These are phyloP conservation scores for Paecilomyces formosus DNA, from an alignment of 2,329 filamentous ascomycete genomes.

Conservation along the genomic window DNA sequence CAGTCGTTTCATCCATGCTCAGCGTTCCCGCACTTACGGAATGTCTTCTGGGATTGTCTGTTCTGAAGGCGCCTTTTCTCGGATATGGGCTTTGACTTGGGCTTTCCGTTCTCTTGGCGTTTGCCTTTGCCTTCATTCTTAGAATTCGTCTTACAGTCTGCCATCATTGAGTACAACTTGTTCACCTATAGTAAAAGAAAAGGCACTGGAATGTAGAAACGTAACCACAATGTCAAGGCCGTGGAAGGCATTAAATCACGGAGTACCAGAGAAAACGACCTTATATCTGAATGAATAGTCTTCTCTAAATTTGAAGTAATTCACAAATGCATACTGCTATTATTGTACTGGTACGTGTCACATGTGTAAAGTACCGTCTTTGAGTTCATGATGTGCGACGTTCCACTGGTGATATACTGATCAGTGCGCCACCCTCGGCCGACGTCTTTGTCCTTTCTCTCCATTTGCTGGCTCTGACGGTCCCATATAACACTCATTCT, in stretches of 20 bases:
- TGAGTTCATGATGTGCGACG: not conserved
- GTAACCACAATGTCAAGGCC: not conserved
- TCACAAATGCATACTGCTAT: not conserved
- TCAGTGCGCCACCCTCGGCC: not conserved
- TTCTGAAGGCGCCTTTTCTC: constrained; percentile 12
- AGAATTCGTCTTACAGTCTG: not conserved
- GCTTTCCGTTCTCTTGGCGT: not conserved
- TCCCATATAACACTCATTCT: not conserved
- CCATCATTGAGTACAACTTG: not conserved
- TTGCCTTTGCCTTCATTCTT: not conserved
- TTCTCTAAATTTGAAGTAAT: not conserved
- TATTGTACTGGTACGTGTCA: not conserved
- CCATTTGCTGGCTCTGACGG: not conserved
- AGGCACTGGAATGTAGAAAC: not conserved
- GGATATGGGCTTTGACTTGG: constrained; percentile 3
- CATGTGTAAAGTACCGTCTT: not conserved
- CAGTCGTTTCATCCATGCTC: not conserved
- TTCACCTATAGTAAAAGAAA: not conserved
- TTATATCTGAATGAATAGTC: not conserved
- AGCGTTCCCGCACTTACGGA: not conserved
- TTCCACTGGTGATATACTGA: not conserved
- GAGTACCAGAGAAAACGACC: not conserved
- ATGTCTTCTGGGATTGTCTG: constrained; percentile 8
- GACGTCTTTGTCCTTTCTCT: not conserved
- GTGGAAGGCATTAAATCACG: not conserved